Base-by-base conservation (phyloP, 192 early-diverging fungal species). In the Coemansia erecta region DNA sequence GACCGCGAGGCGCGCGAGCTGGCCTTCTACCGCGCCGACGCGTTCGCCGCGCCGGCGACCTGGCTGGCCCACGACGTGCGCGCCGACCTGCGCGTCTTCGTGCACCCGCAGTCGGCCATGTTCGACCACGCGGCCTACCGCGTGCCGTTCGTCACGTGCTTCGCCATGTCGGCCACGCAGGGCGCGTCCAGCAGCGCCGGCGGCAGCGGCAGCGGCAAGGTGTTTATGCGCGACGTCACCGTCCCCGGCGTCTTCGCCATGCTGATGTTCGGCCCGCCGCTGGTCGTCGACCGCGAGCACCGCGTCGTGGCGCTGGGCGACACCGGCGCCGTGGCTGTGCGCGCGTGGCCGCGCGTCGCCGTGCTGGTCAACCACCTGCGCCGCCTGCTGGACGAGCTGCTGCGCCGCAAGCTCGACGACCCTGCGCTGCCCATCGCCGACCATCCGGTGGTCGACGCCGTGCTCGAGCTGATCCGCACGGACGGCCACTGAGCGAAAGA, bases 31-130 rank as follows among this genome's bases (percentile, higher is more conserved):
- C 82, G 81, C 0, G 82, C 81, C 53, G 83, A 86, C 21, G 74
- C 41, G 42, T 28, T 19, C 17, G 40, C 18, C 26, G 8, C 31
- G 0, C 21, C 6, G 9, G 33, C 46, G 17, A 37, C 51, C 23
- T 60, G 71, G 66, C 43, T 59, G 56, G 21, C 26, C 8, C 57
- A 71, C 35, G 56, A 84, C 37, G 42, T 64, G 52, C 62, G 81
- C 22, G 62, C 60, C 1, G 81, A 84, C 26, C 82, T 85, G 0
- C 83, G 90, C 5, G 87, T 93, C 8, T 94, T 92, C 59, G 48
- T 96, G 10, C 94, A 96, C 53, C 94, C 94, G 13, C 81, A 87
- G n/a, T 93, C 91, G 15, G 80, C 83, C 23, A 50, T 90, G 47
- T 92, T 92, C 63, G 66, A 68, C 12, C 77, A 60, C 37, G 80